Base-by-base conservation (phyloP, 1,284 basidiomycete genomes). In the Limonomyces culmigenus region DNA sequence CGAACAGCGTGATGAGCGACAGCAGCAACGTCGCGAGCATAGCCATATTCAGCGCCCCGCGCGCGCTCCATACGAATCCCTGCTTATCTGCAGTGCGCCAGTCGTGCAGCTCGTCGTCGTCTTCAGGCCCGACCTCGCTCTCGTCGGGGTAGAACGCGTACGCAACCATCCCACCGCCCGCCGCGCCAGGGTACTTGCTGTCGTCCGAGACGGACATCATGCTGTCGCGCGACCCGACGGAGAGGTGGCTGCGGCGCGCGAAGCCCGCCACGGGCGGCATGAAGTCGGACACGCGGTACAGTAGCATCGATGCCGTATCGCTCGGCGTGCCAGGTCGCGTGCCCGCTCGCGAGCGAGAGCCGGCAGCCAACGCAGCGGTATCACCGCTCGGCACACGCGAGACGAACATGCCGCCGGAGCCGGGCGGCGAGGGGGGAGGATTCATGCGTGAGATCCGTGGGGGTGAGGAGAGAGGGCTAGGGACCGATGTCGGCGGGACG, bases 61-160 rank as follows among this genome's bases (percentile, higher is more conserved):
- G 59, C 27, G 47, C 54, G 15, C 52, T 53, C 33, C 47, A 47
- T 34, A 59, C 50, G 2, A 53, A 48, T 16, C 51, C 52, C 17
- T 38, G 38, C 29, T 52, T 45, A 38, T 51, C 52, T 20, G 45
- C 47, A 8, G 59, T 56, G 33, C 66, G 63, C 0, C 62, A 60
- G 34, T 60, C 58, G 47, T 73, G 68, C 27, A 79, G 59, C 41
- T 76, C 68, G 45, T 78, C 65, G 38, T 69, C 75, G 51, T 85
- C 81, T 2, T 66, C 56, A 1, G 60, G 57, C 36, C 74, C 74
- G 45, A 72, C 51, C 32, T 62, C 59, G 47, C 79, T 75, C 11
- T 60, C 33, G 4, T 57, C 59, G 0, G 76, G 76, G 45, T 80
- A 75, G 47, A 75, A 79, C 12, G 63, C 73, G 46, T 76, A 79